Base-by-base conservation (phyloP, 2,329 filamentous ascomycete genomes). In the Neofusicoccum laricinum region DNA sequence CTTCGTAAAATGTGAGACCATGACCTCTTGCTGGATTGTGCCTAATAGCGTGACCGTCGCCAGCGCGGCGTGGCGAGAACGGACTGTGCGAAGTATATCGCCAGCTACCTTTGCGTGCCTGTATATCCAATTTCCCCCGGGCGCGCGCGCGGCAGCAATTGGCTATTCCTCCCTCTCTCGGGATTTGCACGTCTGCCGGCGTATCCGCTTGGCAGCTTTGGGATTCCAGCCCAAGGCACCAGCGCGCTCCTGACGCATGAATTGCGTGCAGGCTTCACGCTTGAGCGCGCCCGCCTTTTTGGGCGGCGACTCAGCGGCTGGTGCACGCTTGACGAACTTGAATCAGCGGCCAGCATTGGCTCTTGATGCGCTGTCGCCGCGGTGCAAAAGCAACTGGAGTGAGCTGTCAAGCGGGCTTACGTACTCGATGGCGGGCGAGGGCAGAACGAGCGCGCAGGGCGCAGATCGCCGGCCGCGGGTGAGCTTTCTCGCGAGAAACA, bases 141-240 rank as follows among this genome's bases (percentile, higher is more conserved):
- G n/a, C 40, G 55, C 25, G 55, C 55, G 46, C 58, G 58, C 58
- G 43, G 25, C 58, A 49, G 45, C 17, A 61, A 25, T 25, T 49
- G 58, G 58, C 58, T 48, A 30, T 7, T 36, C 57, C 21, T 57
- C 53, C 19, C 21, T 32, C 38, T 21, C 55, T 59, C 55, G 55
- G 55, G 55, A 59, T 46, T 59, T 59, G 41, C 40, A 46, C 40
- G 55, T 59, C 55, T 46, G 40, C 61, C 61, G 61, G 49, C 49
- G 61, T 38, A 53, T 63, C 61, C 48, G 61, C 61, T 53, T 53
- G 61, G 61, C 61, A n/a, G 48, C 59, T 62, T 50, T 30, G 21
- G 59, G 36, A 53, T 62, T 62, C 59, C 61, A 63, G 61, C 61
- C 61, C 61, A 53, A 63, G 59, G 59, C 59, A 63, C 59, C 59